A percentile compares a stretch with the other conserved stretches of the same genome.
Evolutionary conservation across 2,329 filamentous ascomycete species (phyloP).

Genomic region (Talaromyces sp.): DNA sequence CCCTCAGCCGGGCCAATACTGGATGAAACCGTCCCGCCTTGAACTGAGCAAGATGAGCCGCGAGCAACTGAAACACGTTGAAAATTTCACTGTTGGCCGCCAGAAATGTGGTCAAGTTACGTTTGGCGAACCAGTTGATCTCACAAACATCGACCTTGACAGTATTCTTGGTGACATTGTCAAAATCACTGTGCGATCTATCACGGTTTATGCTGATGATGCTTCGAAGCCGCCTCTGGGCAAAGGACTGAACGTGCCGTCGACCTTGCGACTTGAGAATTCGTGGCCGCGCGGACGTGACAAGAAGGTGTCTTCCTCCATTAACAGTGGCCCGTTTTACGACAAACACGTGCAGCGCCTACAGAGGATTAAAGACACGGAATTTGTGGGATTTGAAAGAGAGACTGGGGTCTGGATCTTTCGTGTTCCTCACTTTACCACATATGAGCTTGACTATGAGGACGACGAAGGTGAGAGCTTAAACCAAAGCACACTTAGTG

Average conservation of each 20-base stretch:
- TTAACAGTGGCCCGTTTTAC: constrained; percentile 62
- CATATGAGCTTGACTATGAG: constrained; percentile 79
- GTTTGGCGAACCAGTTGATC: constrained; percentile 78
- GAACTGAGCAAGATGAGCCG: constrained; percentile 77
- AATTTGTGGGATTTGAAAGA: constrained; percentile 74
- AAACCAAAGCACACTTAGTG: constrained; percentile 49
- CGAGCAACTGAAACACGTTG: constrained; percentile 69
- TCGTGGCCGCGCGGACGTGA: constrained; percentile 78
- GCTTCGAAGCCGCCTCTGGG: constrained; percentile 77
- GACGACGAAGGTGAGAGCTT: constrained; percentile 53
- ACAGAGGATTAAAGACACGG: constrained; percentile 72
- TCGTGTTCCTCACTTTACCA: constrained; percentile 92
- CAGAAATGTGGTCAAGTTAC: constrained; percentile 73
- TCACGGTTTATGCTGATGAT: constrained; percentile 78
- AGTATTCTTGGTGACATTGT: constrained; percentile 76
- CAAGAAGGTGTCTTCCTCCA: constrained; percentile 51
- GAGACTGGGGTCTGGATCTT: constrained; percentile 86
- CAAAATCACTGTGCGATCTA: constrained; percentile 68
- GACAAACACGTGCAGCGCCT: constrained; percentile 78
- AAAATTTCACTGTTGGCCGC: constrained; percentile 76
- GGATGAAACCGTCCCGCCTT: constrained; percentile 71
- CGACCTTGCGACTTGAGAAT: constrained; percentile 81
- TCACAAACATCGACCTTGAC: constrained; percentile 73
- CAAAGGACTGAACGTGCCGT: constrained; percentile 86
- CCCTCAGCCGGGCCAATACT: constrained; percentile 71